These are phyloP conservation scores for Leccinum rimulosum DNA, from an alignment of 768 basidiomycete genomes.

Conservation along the genomic window DNA sequence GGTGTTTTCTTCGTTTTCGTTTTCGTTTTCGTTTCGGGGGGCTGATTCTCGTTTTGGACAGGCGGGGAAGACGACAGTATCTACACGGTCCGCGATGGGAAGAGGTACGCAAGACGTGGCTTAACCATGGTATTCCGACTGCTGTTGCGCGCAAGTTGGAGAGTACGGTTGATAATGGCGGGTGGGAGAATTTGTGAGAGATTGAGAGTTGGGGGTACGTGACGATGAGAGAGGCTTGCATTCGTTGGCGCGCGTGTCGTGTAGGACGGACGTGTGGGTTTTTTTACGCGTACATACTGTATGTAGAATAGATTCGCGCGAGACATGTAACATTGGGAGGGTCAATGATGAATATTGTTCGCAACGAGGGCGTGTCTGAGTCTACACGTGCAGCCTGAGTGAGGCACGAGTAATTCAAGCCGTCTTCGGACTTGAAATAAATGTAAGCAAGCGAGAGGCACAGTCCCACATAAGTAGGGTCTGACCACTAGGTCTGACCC, in stretches of 20 bases:
- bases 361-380: background rate
- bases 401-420: too few species aligned
- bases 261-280: too few species aligned
- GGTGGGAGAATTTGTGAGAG: slow-evolving; percentile 84
- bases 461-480: too few species aligned
- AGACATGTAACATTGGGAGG: too few species aligned
- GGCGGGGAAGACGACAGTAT: slow-evolving; percentile 87
- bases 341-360: background rate
- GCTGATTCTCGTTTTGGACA: slow-evolving; percentile 28
- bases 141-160: slow-evolving; percentile 88
- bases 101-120: slow-evolving; percentile 88
- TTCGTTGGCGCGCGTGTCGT: too few species aligned
- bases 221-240: too few species aligned
- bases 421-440: too few species aligned
- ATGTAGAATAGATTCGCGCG: background rate
- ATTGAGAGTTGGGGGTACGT: too few species aligned
- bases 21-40: background rate
- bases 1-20: background rate
- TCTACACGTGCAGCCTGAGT: too few species aligned
- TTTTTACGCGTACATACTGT: too few species aligned
- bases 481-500: too few species aligned
- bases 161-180: slow-evolving; percentile 83
- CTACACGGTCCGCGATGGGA: slow-evolving; percentile 86
- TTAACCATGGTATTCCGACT: slow-evolving; percentile 86
- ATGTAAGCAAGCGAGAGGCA: too few species aligned